A percentile compares a stretch with the other conserved stretches of the same genome.
These are phyloP conservation scores for Chlorella vulgaris DNA, from an alignment of 139 green algal genomes.

Conservation along the genomic window DNA sequence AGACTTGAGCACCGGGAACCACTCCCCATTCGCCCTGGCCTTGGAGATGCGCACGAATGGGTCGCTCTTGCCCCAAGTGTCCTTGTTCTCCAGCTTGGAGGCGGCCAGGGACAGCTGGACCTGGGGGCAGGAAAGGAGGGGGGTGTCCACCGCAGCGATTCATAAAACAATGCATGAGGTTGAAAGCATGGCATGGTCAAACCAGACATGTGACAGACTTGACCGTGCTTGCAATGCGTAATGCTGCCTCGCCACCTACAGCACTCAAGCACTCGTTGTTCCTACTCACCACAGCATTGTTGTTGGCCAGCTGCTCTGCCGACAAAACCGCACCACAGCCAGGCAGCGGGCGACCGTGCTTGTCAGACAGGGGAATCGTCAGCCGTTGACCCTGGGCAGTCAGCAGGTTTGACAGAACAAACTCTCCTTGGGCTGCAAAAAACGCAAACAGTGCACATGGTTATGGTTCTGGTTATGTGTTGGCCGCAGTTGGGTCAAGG, in stretches of 20 bases:
- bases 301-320: constrained; percentile 30
- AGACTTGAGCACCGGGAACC: constrained; percentile 41
- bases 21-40: constrained; percentile 22
- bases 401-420: constrained; percentile 32
- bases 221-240: too few relatives aligned
- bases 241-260: not conserved
- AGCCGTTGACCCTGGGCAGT: constrained; percentile 14
- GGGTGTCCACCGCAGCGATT: too few relatives aligned
- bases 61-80: constrained; percentile 32
- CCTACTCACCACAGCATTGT: constrained; percentile 28
- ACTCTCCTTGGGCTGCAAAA: constrained; percentile 15
- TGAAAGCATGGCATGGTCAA: too few relatives aligned
- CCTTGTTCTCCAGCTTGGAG: constrained; percentile 40
- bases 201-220: too few relatives aligned
- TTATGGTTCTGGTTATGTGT: not conserved
- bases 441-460: not conserved
- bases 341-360: not conserved
- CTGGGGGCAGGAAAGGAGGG: not conserved
- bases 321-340: constrained; percentile 2
- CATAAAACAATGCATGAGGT: too few relatives aligned
- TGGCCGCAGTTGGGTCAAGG: too few relatives aligned
- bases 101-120: constrained; percentile 15
- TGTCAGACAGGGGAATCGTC: not conserved
- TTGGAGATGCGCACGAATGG: constrained; percentile 29
- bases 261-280: not conserved